Conservation (phyloP, 495 filamentous ascomycete genomes). For the Apiosordaria backusii region DNA sequence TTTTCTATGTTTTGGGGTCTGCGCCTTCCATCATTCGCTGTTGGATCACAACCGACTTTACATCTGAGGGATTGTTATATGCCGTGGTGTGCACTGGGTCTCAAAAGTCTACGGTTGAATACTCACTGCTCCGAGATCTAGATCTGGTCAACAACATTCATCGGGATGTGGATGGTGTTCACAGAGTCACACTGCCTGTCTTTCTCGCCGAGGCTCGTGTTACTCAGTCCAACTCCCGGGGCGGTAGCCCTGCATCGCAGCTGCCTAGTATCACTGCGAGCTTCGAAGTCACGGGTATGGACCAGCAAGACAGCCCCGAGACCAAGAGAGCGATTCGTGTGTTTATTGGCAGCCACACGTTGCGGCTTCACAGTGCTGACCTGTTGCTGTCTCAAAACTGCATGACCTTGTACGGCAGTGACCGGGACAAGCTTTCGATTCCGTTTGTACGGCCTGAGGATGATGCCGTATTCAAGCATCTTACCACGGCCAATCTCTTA, state of each 20-base stretch:
- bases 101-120: conserved; percentile 74
- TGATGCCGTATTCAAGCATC: conserved; percentile 70
- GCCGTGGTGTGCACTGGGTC: conserved; percentile 91
- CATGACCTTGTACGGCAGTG: conserved; percentile 80
- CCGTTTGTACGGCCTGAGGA: conserved; percentile 93
- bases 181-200: conserved; percentile 70
- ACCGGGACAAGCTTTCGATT: conserved; percentile 82
- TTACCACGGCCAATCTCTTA: conserved; percentile 58
- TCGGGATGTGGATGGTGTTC: conserved; percentile 56
- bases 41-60: conserved; percentile 85
- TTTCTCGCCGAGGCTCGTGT: conserved; percentile 90
- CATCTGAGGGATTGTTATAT: conserved; percentile 81
- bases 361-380: conserved; percentile 85
- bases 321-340: conserved; percentile 64
- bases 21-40: conserved; percentile 93
- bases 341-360: conserved; percentile 80
- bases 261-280: conserved; percentile 73
- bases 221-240: conserved; percentile 67
- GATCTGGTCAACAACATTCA: conserved; percentile 65
- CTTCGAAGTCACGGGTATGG: conserved; percentile 65
- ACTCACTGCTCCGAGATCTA: conserved; percentile 66
- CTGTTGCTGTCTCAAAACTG: conserved; percentile 87
- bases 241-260: conserved; percentile 70
- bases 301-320: conserved; percentile 40
- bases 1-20: conserved; percentile 75